Evolutionary conservation across 2,329 filamentous ascomycete genomes (phyloP), one percentile per base, ranked within the genome.

Genomic region (Exophiala mesophila): DNA sequence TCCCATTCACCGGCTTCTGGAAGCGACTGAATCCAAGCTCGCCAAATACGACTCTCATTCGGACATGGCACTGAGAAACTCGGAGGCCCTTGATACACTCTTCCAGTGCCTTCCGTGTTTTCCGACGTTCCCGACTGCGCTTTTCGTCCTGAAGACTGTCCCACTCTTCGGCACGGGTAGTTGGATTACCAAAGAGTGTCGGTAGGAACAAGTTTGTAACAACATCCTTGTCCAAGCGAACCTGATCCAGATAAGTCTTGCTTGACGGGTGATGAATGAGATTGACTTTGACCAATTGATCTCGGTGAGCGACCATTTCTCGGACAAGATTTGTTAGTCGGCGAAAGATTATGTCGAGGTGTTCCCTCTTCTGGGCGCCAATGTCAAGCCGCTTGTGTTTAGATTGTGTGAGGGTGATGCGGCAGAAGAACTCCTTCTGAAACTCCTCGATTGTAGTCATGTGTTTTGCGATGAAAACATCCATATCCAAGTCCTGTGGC

Each of bases 1-100:
- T 55, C 8, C 47, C 52, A 21, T 60, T 48, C 2, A 51, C 37
- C 1, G 63, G 59, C 13, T 47, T 38, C 10, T 59, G 58, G 39
- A 63, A 70, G 9, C 59, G 52, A 7, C 62, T 57, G 17, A 70
- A 57, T 3, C 64, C 56, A 40, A 70, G 64, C 3, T 59, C 57
- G 3, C 68, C 68, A 35, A 71, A 61, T 17, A 64, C 64, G 2
- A 67, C 58, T 28, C 67, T 59, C 63, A 71, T 66, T 8, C 63
- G 63, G 23, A 66, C 45, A 42, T 63, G 58, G 19, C 62, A 59
- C 36, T 58, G 56, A 13, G 63, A 55, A 32, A 58, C 58, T 4
- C 57, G 52, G 36, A 65, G 51, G 6, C 56, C 55, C 20, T 55
- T 56, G 15, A 68, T 50, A 12, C 58, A 61, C 17, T 47, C 49